These are phyloP conservation scores for Alnus glutinosa DNA, from an alignment of 306 rosid species.

Conservation along the genomic window DNA sequence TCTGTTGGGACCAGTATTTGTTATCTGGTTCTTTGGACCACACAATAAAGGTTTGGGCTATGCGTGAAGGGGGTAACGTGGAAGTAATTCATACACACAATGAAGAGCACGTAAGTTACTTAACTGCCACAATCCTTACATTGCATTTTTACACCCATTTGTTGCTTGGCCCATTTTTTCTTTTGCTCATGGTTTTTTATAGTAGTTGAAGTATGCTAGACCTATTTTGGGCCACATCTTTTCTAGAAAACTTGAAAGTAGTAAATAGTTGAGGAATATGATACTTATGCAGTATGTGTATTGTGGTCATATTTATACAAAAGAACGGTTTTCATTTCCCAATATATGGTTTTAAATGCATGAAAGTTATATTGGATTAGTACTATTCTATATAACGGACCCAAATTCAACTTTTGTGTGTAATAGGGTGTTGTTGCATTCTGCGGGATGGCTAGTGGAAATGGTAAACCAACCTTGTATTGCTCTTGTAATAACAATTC, in stretches of 20 bases:
- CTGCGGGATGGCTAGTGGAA: constrained; percentile 33
- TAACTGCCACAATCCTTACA: background rate
- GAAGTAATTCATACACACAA: constrained; percentile 29
- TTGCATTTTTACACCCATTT: background rate
- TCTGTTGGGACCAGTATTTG: constrained; percentile 38
- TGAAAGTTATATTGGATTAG: no score
- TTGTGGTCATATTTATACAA: no score
- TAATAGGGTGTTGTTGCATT: constrained; percentile 43
- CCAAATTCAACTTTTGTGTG: background rate
- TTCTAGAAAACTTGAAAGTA: background rate
- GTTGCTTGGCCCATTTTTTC: background rate
- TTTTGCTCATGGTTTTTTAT: background rate
- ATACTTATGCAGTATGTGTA: no score
- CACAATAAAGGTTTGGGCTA: constrained; percentile 21
- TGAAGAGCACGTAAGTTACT: constrained; percentile 36
- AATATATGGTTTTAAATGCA: no score
- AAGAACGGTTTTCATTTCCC: no score
- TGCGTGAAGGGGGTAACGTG: background rate
- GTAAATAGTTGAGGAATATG: background rate
- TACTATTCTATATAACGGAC: no score
- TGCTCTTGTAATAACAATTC: constrained; percentile 41
- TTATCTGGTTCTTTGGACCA: constrained; percentile 24
- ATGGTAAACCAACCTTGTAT: constrained; percentile 33
- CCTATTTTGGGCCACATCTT: background rate
- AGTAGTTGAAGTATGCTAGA: background rate